Conservation (phyloP, 2,329 filamentous ascomycete genomes). For the Diaporthe sp. region DNA sequence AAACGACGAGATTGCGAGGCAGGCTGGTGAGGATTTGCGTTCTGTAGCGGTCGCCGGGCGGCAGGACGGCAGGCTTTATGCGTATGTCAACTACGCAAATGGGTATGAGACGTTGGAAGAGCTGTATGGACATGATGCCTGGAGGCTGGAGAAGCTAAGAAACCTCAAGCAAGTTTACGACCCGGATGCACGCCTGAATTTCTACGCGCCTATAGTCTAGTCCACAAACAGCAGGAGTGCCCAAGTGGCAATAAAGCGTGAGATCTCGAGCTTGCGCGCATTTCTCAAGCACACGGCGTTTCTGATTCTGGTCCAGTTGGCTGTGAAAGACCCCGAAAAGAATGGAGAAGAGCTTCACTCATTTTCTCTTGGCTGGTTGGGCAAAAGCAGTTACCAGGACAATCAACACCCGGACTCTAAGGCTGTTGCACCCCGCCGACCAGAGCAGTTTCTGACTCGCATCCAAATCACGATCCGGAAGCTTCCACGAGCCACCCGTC, state of each 20-base stretch:
- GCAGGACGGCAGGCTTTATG: slow-evolving; percentile 42
- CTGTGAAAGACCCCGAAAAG: too few relatives aligned
- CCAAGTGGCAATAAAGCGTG: not conserved
- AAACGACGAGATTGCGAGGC: slow-evolving; percentile 25
- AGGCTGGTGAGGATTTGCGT: slow-evolving; percentile 3
- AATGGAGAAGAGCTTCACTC: too few relatives aligned
- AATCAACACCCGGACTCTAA: not conserved
- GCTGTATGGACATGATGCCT: slow-evolving; percentile 50
- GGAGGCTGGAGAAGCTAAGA: slow-evolving; percentile 50
- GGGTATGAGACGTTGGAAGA: slow-evolving; percentile 40
- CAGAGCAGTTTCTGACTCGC: not conserved
- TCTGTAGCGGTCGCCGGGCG: not conserved
- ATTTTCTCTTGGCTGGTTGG: too few relatives aligned
- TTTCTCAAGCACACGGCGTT: too few relatives aligned
- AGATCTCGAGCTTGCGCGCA: too few relatives aligned
- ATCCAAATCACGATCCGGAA: not conserved
- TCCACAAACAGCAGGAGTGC: not conserved
- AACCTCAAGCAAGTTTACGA: slow-evolving; percentile 53
- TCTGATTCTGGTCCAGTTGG: too few relatives aligned
- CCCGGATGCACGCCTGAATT: slow-evolving; percentile 56
- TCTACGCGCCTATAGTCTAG: slow-evolving; percentile 55
- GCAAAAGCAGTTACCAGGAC: too few relatives aligned
- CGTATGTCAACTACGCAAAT: slow-evolving; percentile 39
- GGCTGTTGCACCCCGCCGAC: not conserved
- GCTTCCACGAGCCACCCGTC: slow-evolving; percentile 8